Conservation (phyloP, 352 stramenopile genomes). For the Pythium angustatum region DNA sequence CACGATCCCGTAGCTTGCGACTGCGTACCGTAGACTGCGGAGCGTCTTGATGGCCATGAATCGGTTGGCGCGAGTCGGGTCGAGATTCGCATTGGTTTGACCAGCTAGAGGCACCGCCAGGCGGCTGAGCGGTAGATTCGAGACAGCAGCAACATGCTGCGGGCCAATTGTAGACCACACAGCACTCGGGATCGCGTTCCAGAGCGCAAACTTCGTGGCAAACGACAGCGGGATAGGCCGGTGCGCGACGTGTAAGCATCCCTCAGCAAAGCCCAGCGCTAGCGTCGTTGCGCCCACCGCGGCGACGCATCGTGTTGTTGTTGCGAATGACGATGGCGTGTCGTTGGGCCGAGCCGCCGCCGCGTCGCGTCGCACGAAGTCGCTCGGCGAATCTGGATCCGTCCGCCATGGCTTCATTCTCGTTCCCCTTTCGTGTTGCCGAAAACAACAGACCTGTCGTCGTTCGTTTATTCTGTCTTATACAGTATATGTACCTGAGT, state of each 20-base stretch:
- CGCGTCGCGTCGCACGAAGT: slow-evolving; percentile 19
- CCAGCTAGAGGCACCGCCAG: slow-evolving; percentile 31
- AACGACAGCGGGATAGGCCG: slow-evolving; percentile 72
- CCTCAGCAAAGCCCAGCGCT: slow-evolving; percentile 62
- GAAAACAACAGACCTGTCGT: neutral
- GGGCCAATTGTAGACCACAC: slow-evolving; percentile 59
- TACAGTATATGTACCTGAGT: slow-evolving; percentile 1
- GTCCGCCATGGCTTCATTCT: slow-evolving; percentile 25
- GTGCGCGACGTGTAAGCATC: slow-evolving; percentile 52
- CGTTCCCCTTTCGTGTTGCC: neutral
- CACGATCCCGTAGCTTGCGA: slow-evolving; percentile 64
- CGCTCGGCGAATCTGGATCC: slow-evolving; percentile 17
- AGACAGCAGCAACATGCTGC: slow-evolving; percentile 45
- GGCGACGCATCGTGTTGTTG: neutral
- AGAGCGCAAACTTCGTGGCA: slow-evolving; percentile 52
- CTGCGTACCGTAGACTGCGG: slow-evolving; percentile 45
- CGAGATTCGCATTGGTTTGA: slow-evolving; percentile 12
- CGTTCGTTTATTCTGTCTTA: slow-evolving; percentile 9
- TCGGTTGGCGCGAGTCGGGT: slow-evolving; percentile 30
- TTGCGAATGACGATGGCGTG: neutral
- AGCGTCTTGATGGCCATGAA: slow-evolving; percentile 50
- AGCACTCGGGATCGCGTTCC: slow-evolving; percentile 60
- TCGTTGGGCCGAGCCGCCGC: neutral
- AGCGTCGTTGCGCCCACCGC: slow-evolving; percentile 34
- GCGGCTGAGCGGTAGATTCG: slow-evolving; percentile 32